These are phyloP conservation scores for Acanthamoeba healyi DNA, from an alignment of 208 protist genomes.

Conservation along the genomic window DNA sequence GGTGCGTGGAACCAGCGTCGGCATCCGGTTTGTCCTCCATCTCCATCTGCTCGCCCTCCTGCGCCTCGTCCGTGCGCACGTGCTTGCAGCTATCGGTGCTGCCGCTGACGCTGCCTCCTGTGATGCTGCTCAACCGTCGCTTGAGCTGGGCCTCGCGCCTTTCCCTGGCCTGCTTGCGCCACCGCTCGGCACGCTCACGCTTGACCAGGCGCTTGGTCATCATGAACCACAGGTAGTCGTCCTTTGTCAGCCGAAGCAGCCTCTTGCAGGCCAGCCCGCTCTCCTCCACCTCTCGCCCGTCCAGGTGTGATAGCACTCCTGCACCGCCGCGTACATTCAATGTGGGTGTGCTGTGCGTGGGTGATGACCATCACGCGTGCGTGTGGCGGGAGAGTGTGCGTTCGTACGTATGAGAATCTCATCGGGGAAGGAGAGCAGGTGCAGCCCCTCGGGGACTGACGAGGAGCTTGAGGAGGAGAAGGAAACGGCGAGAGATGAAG, in stretches of 20 bases:
- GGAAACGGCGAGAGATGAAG: not conserved
- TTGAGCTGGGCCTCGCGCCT: slow-evolving; percentile 1
- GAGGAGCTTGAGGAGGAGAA: not conserved
- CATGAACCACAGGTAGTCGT: slow-evolving; percentile 62
- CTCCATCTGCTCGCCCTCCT: slow-evolving; percentile 11
- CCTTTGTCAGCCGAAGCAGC: slow-evolving; percentile 4
- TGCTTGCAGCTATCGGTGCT: not conserved
- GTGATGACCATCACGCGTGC: not conserved
- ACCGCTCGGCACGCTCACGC: slow-evolving; percentile 16
- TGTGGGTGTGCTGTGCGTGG: not conserved
- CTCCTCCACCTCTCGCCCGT: not conserved
- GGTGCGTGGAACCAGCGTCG: not conserved
- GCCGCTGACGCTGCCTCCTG: not conserved
- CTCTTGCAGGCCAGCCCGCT: slow-evolving; percentile 2
- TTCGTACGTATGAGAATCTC: slow-evolving; percentile 20
- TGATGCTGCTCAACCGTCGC: not conserved
- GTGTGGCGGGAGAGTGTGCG: not conserved
- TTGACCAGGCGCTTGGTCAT: slow-evolving; percentile 49
- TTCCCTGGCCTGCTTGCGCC: not conserved
- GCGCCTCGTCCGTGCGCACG: not conserved
- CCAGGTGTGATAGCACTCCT: slow-evolving; percentile 49
- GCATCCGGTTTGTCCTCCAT: slow-evolving; percentile 1
- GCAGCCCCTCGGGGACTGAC: not conserved
- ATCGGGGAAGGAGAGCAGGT: slow-evolving; percentile 24
- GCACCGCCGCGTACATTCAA: not conserved